These are phyloP conservation scores for Colletotrichum cuscutae DNA, from an alignment of 2,329 filamentous ascomycete species.

Conservation along the genomic window DNA sequence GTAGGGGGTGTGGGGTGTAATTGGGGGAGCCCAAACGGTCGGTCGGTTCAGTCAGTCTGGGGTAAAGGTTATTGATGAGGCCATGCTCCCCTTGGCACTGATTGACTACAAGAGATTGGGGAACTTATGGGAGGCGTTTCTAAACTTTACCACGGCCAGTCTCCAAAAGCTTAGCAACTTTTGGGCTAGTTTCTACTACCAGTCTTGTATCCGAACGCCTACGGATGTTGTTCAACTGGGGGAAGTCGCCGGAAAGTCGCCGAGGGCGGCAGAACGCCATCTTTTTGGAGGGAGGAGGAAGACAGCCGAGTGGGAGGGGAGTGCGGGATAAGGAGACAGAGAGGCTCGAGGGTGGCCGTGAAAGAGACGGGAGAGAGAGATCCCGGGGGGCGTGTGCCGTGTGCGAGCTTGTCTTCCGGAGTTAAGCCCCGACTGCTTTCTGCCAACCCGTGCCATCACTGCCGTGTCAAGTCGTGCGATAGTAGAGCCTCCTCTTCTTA, in stretches of 20 bases:
- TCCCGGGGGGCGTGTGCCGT: background rate
- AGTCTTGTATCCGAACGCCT: too few relatives aligned
- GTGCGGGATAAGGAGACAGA: background rate
- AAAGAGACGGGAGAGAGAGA: background rate
- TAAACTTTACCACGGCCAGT: too few relatives aligned
- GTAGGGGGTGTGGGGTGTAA: background rate
- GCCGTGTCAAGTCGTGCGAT: background rate
- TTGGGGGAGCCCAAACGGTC: background rate
- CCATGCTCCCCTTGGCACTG: background rate
- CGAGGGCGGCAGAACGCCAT: background rate
- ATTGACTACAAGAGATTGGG: background rate
- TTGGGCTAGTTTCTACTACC: background rate
- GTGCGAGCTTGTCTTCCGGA: background rate
- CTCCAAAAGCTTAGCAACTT: background rate
- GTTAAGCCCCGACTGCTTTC: constrained; percentile 8
- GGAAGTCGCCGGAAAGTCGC: constrained; percentile 19
- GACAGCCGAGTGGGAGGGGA: background rate
- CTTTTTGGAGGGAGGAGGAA: background rate
- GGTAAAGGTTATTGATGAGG: background rate
- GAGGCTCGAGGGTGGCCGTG: background rate
- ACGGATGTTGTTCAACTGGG: background rate
- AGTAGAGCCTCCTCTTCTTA: background rate
- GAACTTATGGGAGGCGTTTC: background rate
- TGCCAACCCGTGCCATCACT: background rate
- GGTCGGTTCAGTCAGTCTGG: background rate